These are phyloP conservation scores for Schoenoplectus tabernaemontani DNA, from an alignment of 202 grass and related monocot genomes.

Conservation along the genomic window DNA sequence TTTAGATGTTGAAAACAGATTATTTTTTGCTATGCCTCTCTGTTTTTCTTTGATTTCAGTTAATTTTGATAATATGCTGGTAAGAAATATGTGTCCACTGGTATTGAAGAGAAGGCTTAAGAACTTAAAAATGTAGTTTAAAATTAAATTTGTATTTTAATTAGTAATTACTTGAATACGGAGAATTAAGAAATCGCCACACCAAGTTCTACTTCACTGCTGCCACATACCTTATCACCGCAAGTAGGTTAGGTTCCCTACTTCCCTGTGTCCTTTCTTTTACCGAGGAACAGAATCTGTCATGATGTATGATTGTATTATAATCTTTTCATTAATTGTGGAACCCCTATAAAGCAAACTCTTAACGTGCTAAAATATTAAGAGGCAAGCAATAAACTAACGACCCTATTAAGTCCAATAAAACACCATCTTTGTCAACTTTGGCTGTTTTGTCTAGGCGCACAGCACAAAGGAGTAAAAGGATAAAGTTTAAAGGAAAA, in stretches of 20 bases:
- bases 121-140: too few species aligned
- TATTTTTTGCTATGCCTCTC: too few species aligned
- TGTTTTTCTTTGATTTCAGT: too few species aligned
- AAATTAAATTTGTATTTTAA: too few species aligned
- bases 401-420: neutral
- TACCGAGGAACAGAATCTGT: neutral
- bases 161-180: too few species aligned
- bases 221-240: neutral
- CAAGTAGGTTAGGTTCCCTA: neutral
- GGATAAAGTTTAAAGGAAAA: neutral
- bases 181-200: neutral
- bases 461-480: neutral
- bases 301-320: neutral
- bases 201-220: neutral
- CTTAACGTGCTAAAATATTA: neutral
- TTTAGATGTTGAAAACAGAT: too few species aligned
- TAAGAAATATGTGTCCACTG: too few species aligned
- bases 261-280: neutral
- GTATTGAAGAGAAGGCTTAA: too few species aligned
- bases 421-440: neutral
- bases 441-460: neutral
- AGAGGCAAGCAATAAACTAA: slow-evolving; percentile 3
- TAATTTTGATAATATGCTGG: too few species aligned
- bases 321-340: neutral
- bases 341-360: neutral